phyloP scores from a whole-genome alignment of 805 yeast species.

The Kluyveromyces starmeri region DNA sequence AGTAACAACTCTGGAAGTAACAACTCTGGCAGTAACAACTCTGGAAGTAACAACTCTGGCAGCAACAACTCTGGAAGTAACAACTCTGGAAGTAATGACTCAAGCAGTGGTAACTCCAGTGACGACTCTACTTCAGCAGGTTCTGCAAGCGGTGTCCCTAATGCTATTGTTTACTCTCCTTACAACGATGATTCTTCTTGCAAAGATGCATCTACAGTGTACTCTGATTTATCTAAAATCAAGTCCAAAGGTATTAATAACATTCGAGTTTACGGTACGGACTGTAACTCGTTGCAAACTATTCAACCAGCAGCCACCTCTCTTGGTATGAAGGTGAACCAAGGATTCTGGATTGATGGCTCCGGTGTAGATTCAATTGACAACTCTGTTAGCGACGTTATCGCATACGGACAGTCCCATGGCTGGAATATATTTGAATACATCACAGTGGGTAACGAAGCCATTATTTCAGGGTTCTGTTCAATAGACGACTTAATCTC shows the following conservation, averaged over 20 bases:
- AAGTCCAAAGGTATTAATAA: slow-evolving; percentile 50
- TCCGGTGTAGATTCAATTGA: slow-evolving; percentile 67
- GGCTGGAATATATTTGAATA: slow-evolving; percentile 71
- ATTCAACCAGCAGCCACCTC: slow-evolving; percentile 50
- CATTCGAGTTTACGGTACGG: slow-evolving; percentile 79
- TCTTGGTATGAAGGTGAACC: slow-evolving; percentile 66
- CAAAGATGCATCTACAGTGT: slow-evolving; percentile 47
- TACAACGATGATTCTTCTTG: slow-evolving; percentile 62
- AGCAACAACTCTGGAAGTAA: slow-evolving; percentile 11
- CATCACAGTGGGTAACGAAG: slow-evolving; percentile 86
- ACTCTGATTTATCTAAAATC: slow-evolving; percentile 51
- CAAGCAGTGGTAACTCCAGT: slow-evolving; percentile 11
- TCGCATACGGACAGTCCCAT: slow-evolving; percentile 40
- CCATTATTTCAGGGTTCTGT: slow-evolving; percentile 54
- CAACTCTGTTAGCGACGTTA: slow-evolving; percentile 42
- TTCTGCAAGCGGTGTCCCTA: slow-evolving; percentile 36
- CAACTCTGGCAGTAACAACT: slow-evolving; percentile 4
- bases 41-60: slow-evolving; percentile 6
- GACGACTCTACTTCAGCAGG: slow-evolving; percentile 20
- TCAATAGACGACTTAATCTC: slow-evolving; percentile 51
- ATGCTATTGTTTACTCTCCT: slow-evolving; percentile 68
- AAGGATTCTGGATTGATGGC: slow-evolving; percentile 73
- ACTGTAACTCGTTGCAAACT: slow-evolving; percentile 61
- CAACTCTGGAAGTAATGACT: slow-evolving; percentile 12
- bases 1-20: background rate